Base-by-base conservation (phyloP, 257 asterid genomes). In the Misopates orontium region DNA sequence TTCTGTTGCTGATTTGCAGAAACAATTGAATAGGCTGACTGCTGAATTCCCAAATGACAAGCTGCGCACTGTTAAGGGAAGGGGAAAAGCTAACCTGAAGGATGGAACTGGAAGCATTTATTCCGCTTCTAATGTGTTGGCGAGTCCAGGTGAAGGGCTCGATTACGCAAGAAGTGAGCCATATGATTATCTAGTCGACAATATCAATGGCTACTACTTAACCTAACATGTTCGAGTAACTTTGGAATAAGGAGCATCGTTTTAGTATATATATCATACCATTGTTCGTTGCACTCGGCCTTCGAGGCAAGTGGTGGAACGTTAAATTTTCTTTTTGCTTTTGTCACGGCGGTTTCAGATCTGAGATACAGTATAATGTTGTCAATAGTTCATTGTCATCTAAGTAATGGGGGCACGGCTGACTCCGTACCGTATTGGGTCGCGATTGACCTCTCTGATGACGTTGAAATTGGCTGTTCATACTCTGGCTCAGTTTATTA, bases 1-100 rank as follows among this genome's bases (percentile, higher is more conserved):
- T 41, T 79, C 95, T 22, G 89, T 94, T 54, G 87, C 95, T 63
- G 99, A 83, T 78, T 73, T 90, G 82, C 99, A 94, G 66, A 90
- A 86, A 84, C 95, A 85, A 70, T 88, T 94, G 96, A 87, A 84
- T 19, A 83, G 83, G 73, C 89, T 94, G 55, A 75, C 79, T 17
- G 97, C 98, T n/a, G 94, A 87, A 52, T 77, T 78, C 76, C 95
- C 92, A 28, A 67, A 73, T 13, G 95, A 83, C 64, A 85, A 73
- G 73, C 82, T 74, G 70, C 77, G 79, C 9, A 22, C 18, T 66
- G 81, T 65, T 31, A 84, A 73, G 74, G 91, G 86, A 65, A 72
- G 80, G 77, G 86, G 81, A 23, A 79, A 72, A 53, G 40, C 72
- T 62, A 76, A 73, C 53, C 25, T 60, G 66, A 82, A 77, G 78